Evolutionary conservation across 345 rosid genomes (phyloP).

Genomic region (Jatropha curcas): DNA sequence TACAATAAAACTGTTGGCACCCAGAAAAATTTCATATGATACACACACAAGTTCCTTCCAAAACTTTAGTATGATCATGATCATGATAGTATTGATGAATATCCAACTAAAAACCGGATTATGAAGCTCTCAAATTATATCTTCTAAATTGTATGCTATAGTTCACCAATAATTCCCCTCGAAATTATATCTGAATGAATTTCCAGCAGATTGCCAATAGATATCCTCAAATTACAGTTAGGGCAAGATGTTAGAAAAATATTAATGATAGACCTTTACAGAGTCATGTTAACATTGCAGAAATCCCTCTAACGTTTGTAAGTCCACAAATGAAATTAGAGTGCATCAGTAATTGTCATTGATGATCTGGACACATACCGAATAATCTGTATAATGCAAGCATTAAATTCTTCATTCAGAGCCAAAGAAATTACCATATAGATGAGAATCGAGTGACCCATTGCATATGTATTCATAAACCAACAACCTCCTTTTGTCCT

Average conservation of each 20-base stretch:
- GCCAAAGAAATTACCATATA: conserved; percentile 58
- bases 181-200: too few species aligned
- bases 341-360: neutral
- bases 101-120: neutral
- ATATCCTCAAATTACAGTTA: neutral
- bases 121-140: neutral
- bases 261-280: neutral
- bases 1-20: neutral
- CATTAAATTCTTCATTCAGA: neutral
- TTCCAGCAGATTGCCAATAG: neutral
- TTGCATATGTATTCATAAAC: conserved; percentile 98
- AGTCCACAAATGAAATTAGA: neutral
- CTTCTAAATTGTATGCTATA: neutral
- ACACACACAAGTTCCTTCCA: too few species aligned
- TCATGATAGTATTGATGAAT: conserved; percentile 2
- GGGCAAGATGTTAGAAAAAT: neutral
- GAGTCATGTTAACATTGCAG: too few species aligned
- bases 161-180: neutral
- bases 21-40: neutral
- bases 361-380: neutral
- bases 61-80: neutral
- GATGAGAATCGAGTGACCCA: conserved; percentile 93
- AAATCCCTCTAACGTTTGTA: neutral
- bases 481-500: conserved; percentile 86
- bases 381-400: neutral